Conservation (phyloP, 2,329 filamentous ascomycete genomes). For the Ophiostoma himal-ulmi region DNA sequence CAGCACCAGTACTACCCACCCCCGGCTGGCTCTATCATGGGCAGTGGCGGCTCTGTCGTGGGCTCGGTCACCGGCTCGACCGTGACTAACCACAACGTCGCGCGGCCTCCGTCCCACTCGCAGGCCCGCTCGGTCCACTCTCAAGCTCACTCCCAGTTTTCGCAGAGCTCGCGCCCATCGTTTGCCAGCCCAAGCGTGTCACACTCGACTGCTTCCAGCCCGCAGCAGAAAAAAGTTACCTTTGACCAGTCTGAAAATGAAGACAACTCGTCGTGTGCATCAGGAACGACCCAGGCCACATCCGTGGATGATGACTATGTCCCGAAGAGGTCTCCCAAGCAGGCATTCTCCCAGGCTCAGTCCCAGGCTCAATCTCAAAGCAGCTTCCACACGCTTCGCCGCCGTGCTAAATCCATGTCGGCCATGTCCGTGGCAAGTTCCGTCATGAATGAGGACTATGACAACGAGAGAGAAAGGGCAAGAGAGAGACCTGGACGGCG, state of each 20-base stretch:
- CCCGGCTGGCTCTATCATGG: neutral
- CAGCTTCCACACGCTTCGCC: conserved; percentile 10
- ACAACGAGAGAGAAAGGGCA: neutral
- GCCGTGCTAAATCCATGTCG: conserved; percentile 8
- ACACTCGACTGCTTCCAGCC: neutral
- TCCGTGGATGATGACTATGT: conserved; percentile 21
- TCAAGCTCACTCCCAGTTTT: neutral
- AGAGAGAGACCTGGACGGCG: neutral
- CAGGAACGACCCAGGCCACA: conserved; percentile 25
- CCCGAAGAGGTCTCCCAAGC: conserved; percentile 6
- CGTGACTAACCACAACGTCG: conserved; percentile 1
- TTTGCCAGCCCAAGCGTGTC: neutral
- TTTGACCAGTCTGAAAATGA: conserved; percentile 22
- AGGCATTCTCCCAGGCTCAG: neutral
- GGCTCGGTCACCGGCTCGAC: neutral
- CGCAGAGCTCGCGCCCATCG: neutral
- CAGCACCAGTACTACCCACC: neutral
- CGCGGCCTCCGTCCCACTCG: neutral
- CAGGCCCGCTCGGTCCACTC: neutral
- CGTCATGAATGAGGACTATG: neutral
- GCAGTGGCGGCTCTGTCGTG: neutral
- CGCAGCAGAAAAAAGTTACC: conserved; percentile 16
- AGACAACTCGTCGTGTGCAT: conserved; percentile 22
- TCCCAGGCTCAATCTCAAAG: neutral
- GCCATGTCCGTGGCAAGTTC: neutral